These are phyloP conservation scores for Gymnopus androsaceus DNA, from an alignment of 1,284 basidiomycete species.

Conservation along the genomic window DNA sequence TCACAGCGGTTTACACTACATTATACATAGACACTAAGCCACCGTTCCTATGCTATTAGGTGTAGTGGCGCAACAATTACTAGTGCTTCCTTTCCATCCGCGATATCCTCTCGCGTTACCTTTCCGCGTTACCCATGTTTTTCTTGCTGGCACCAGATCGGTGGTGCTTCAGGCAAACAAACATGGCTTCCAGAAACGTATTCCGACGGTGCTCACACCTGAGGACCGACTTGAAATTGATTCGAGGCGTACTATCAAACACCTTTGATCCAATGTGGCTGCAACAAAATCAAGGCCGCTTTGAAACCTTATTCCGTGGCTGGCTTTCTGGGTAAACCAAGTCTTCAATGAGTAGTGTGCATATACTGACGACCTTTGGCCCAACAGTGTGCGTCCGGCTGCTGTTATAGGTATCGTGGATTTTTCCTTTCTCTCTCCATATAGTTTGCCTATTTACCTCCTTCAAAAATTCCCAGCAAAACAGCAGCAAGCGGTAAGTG, in stretches of 20 bases:
- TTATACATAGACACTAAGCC: background rate
- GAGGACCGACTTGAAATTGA: slow-evolving; percentile 2
- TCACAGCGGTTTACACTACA: background rate
- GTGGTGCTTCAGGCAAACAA: slow-evolving; percentile 24
- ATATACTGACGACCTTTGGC: background rate
- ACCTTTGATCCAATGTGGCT: slow-evolving; percentile 17
- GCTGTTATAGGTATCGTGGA: slow-evolving; percentile 22
- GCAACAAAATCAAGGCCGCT: slow-evolving; percentile 2
- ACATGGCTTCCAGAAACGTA: slow-evolving; percentile 28
- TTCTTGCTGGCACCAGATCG: slow-evolving; percentile 38
- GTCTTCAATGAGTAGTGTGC: background rate
- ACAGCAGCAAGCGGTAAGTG: slow-evolving; percentile 35
- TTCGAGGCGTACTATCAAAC: slow-evolving; percentile 4
- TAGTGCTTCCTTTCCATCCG: slow-evolving; percentile 41
- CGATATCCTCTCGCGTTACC: slow-evolving; percentile 34
- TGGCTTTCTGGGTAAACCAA: background rate
- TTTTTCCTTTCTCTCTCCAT: background rate
- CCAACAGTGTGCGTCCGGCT: slow-evolving; percentile 1
- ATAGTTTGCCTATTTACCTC: slow-evolving; percentile 6
- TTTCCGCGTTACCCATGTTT: slow-evolving; percentile 43
- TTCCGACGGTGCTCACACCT: background rate
- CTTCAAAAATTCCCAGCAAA: slow-evolving; percentile 25
- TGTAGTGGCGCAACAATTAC: slow-evolving; percentile 40
- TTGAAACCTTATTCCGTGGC: slow-evolving; percentile 9
- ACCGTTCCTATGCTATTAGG: too few relatives aligned